Base-by-base conservation (phyloP, 2,329 filamentous ascomycete genomes). In the Aspergillus caelatus region DNA sequence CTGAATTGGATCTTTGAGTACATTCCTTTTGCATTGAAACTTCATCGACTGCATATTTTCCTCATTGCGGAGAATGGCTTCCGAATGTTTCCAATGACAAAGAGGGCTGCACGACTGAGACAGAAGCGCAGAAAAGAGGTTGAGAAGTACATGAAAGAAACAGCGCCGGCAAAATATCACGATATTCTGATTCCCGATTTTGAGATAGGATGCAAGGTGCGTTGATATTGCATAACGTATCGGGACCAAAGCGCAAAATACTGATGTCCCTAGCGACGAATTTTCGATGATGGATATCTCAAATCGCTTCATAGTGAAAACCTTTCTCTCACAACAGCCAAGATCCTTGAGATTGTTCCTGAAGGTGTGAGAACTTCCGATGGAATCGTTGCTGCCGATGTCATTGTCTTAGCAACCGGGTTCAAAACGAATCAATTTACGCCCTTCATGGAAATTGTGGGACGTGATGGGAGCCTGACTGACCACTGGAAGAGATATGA, bases 321-420 rank as follows among this genome's bases (percentile, higher is more conserved):
- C 34, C 34, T 87, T 14, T 77, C 82, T 28, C 74, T 88, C 34
- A 85, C 84, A 0, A 81, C 84, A 3, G 79, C 83, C 19, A 78
- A 80, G 2, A 74, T 84, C 2, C 74, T 76, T 2, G 78, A 82
- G 30, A 79, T 89, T 16, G 77, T 79, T 3, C 75, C 83, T 26
- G 73, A 75, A 21, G 80, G 81, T 6, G 52, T 74, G 19, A 23
- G 67, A n/a, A 70, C 67, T 1, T 53, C 53, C 14, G 60, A 70
- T 5, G 71, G 70, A 5, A 59, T 73, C 23, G 63, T 72, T 19
- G 58, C 63, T 6, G 72, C 72, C 2, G 70, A 73, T 26, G 66
- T 72, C 1, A 73, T 74, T 32, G 68, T 72, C 2, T 62, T 74
- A 4, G 71, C 72, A 14, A 74, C 69, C 10, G 72, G 71, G 26